Evolutionary conservation across 2,329 filamentous ascomycete genomes (phyloP), one percentile per base, ranked within the genome.

Genomic region (Aspergillus sp.): DNA sequence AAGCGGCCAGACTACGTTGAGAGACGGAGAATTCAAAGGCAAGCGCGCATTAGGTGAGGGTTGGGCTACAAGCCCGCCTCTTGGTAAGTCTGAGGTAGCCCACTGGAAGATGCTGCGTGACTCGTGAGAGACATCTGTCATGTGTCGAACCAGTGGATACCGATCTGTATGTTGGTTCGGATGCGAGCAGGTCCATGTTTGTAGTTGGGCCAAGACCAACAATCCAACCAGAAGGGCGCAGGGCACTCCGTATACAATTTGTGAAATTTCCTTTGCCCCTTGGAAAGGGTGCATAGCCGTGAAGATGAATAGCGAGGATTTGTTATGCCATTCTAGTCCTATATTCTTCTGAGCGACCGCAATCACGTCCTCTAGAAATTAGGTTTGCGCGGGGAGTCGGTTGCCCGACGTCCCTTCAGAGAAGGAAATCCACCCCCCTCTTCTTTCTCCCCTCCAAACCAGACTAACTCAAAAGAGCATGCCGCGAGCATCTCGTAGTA

Each of bases 171-270:
- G 52, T 51, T 57, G 58, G 48, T 51, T 60, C 47, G 47, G 58
- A 47, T 32, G 58, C 53, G 30, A 52, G 38, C 53, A 60, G 53
- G 17, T 48, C 57, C 23, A 38, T 48, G 51, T 54, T 48, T 42
- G 32, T 36, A 36, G 47, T 38, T 21, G 21, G 15, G 55, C 44
- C 53, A 55, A 55, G 21, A 19, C 54, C 47, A 57, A 41, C 47
- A 57, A 41, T 15, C 44, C 55, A 42, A 42, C 41, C 55, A 44
- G 55, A 57, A 17, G 25, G 44, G 44, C 23, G 44, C 44, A 48
- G 44, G 44, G 23, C 23, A 50, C 25, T 32, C 25, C 47, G 47
- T 13, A 17, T 17, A 17, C 25, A 50, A 10, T 19, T 32, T 50
- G 47, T 3, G 23, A 49, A 17, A 17, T 49, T 8, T n/a, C 19